phyloP scores from a whole-genome alignment of 176 grass and related monocot genomes.

The Aegilops bicornis region DNA sequence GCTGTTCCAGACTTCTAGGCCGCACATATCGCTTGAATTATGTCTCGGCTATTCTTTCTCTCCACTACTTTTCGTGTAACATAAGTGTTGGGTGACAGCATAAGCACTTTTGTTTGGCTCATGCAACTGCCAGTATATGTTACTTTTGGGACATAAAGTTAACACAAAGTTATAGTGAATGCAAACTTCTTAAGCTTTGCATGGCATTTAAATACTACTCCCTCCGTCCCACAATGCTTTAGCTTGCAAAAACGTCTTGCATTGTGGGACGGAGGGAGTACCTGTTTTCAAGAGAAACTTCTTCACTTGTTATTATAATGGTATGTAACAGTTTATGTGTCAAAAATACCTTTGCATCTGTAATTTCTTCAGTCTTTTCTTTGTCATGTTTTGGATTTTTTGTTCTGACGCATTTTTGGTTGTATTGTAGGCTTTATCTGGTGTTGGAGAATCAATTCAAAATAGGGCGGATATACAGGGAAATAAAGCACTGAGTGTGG shows the following conservation, averaged over 20 bases:
- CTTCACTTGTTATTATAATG: neutral
- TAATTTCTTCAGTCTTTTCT: neutral
- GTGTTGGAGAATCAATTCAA: constrained; percentile 82
- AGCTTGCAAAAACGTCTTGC: no score
- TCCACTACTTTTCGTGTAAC: neutral
- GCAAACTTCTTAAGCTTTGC: neutral
- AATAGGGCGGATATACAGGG: constrained; percentile 65
- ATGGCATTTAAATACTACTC: neutral
- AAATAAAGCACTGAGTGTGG: constrained; percentile 62
- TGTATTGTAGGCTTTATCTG: constrained; percentile 82
- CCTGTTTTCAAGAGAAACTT: neutral
- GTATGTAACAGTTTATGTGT: neutral
- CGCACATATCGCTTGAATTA: neutral
- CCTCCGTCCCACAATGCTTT: no score
- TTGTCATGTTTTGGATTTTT: neutral
- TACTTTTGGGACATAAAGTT: neutral
- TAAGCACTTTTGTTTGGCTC: neutral
- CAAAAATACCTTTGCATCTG: neutral
- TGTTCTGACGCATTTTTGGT: constrained; percentile 9
- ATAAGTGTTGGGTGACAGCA: neutral
- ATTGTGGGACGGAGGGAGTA: no score
- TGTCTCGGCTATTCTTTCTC: neutral
- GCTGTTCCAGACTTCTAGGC: neutral
- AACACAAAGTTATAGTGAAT: neutral
- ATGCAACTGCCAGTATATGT: neutral